These are phyloP conservation scores for Asterionellopsis glacialis DNA, from an alignment of 108 stramenopile species.

Conservation along the genomic window DNA sequence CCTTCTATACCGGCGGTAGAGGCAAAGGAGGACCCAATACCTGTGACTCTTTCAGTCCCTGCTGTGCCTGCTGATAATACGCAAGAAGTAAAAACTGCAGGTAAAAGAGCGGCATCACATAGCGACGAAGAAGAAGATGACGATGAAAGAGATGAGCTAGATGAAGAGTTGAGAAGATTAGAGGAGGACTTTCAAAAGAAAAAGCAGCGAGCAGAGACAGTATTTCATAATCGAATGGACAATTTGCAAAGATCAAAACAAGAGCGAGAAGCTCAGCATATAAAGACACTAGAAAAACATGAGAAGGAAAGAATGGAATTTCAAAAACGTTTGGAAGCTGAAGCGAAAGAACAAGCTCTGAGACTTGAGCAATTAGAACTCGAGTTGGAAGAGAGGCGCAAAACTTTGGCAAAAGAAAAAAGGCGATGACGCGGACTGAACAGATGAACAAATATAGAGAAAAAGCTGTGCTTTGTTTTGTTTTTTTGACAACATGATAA, in stretches of 20 bases:
- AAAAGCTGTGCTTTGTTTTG: too few relatives aligned
- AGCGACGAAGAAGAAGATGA: slow-evolving; percentile 20
- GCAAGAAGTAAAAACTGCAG: slow-evolving; percentile 6
- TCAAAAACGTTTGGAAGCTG: slow-evolving; percentile 76
- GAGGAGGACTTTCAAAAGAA: slow-evolving; percentile 79
- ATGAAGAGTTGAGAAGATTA: slow-evolving; percentile 62
- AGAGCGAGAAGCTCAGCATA: slow-evolving; percentile 77
- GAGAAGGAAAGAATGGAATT: slow-evolving; percentile 81
- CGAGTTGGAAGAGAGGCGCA: slow-evolving; percentile 45
- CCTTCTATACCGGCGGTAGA: too few relatives aligned
- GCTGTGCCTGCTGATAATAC: slow-evolving; percentile 19
- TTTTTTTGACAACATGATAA: too few relatives aligned
- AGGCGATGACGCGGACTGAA: not conserved
- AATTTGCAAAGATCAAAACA: slow-evolving; percentile 71
- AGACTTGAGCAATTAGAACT: slow-evolving; percentile 69
- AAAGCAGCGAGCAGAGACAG: slow-evolving; percentile 72
- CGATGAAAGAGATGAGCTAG: slow-evolving; percentile 32
- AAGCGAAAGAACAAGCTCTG: slow-evolving; percentile 74
- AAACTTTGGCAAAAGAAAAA: slow-evolving; percentile 4
- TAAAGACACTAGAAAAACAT: slow-evolving; percentile 81
- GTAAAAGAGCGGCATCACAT: not conserved
- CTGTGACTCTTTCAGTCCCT: not conserved
- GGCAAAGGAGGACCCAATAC: too few relatives aligned
- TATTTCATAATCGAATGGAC: slow-evolving; percentile 82
- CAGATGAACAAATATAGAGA: too few relatives aligned